These are phyloP conservation scores for Mycogone perniciosa DNA, from an alignment of 2,329 filamentous ascomycete species.

Conservation along the genomic window DNA sequence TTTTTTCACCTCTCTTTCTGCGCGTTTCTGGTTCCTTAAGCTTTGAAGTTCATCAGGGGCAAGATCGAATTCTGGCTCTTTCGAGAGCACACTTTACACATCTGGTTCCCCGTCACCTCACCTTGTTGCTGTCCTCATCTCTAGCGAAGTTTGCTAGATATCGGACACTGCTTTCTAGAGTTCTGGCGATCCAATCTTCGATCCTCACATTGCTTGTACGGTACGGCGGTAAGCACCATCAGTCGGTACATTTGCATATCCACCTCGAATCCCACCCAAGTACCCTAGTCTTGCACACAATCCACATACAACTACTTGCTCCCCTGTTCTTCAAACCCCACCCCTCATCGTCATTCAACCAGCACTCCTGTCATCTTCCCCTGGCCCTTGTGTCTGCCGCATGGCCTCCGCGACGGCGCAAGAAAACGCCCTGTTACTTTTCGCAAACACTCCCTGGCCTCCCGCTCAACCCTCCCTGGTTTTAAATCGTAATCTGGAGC, in stretches of 20 bases:
- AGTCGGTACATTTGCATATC: conserved; percentile 23
- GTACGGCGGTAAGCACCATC: conserved; percentile 13
- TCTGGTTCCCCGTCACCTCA: neutral
- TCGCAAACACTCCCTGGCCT: conserved; percentile 8
- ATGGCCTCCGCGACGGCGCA: conserved; percentile 11
- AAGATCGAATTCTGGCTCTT: neutral
- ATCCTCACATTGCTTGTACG: conserved; percentile 3
- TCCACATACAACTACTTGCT: conserved; percentile 21
- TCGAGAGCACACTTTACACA: neutral
- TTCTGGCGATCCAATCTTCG: neutral
- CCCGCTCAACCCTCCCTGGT: conserved; percentile 13
- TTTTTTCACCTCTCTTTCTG: conserved; percentile 6
- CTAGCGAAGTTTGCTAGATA: neutral
- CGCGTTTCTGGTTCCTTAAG: conserved; percentile 5
- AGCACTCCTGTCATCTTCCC: conserved; percentile 12
- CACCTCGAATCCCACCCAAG: conserved; percentile 28
- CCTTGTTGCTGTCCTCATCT: neutral
- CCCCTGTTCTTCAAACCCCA: conserved; percentile 27
- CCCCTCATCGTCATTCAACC: conserved; percentile 16
- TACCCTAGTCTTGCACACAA: conserved; percentile 21
- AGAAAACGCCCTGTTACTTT: conserved; percentile 13
- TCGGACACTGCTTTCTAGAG: neutral
- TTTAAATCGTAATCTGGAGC: conserved; percentile 13
- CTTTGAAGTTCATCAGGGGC: neutral
- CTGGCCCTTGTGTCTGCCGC: conserved; percentile 9